Conservation (phyloP, 805 yeast genomes). For the Huiozyma naganishii region DNA sequence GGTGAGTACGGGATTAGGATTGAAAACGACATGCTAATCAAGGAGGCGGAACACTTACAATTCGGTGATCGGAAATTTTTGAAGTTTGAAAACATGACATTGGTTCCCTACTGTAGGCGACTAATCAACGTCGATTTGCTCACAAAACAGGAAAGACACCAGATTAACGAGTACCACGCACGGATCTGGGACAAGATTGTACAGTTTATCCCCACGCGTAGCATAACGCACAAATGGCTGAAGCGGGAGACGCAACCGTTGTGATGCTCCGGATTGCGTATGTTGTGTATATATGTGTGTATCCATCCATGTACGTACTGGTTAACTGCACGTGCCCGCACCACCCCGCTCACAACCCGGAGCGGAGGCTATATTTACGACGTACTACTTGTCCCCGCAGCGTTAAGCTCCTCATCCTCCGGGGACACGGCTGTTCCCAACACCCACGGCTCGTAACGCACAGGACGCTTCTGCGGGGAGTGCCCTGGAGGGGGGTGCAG, state of each 20-base stretch:
- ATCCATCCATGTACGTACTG: not conserved
- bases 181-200: constrained; percentile 43
- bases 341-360: too few relatives aligned
- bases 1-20: constrained; percentile 85
- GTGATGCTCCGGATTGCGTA: not conserved
- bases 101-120: constrained; percentile 72
- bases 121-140: constrained; percentile 56
- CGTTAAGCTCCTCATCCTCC: too few relatives aligned
- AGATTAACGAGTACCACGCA: constrained; percentile 62
- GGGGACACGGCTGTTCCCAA: too few relatives aligned
- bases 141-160: constrained; percentile 46
- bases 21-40: constrained; percentile 68
- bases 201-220: constrained; percentile 43
- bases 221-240: constrained; percentile 61
- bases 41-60: constrained; percentile 31
- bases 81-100: constrained; percentile 73
- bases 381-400: too few relatives aligned
- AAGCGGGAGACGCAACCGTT: constrained; percentile 38
- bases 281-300: too few relatives aligned
- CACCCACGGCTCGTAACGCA: too few relatives aligned
- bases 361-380: too few relatives aligned
- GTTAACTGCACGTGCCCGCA: not conserved
- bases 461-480: too few relatives aligned
- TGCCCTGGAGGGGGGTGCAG: too few relatives aligned
- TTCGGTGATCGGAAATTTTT: constrained; percentile 49